These are phyloP conservation scores for Boletus sp. DNA, from an alignment of 768 basidiomycete genomes.

Conservation along the genomic window DNA sequence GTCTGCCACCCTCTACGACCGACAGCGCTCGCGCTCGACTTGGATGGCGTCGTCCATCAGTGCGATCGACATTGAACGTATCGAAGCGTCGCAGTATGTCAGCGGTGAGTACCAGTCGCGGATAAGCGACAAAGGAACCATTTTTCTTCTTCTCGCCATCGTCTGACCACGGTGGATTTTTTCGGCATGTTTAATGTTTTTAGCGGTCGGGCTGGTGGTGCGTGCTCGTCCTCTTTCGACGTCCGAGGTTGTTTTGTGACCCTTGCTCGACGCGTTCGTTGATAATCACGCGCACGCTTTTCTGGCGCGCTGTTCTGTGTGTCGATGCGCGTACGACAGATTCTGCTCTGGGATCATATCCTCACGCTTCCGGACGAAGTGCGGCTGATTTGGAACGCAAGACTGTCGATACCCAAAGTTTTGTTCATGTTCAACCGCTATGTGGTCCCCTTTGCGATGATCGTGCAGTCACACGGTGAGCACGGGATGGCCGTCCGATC, in stretches of 20 bases:
- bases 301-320: not conserved
- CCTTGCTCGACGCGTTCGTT: not conserved
- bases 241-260: not conserved
- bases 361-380: constrained; percentile 36
- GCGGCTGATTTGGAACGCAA: constrained; percentile 31
- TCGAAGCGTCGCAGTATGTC: constrained; percentile 23
- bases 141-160: not conserved
- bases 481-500: not conserved
- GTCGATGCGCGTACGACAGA: constrained; percentile 12
- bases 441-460: constrained; percentile 30
- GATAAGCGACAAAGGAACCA: not conserved
- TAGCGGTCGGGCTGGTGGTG: constrained; percentile 30
- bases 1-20: not conserved
- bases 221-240: not conserved
- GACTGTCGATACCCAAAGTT: constrained; percentile 27
- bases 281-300: not conserved
- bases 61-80: not conserved
- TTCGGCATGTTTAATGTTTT: not conserved
- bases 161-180: not conserved
- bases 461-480: constrained; percentile 33
- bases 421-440: constrained; percentile 38
- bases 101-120: constrained; percentile 19
- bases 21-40: not conserved
- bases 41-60: constrained; percentile 7
- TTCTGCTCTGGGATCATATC: constrained; percentile 35